Evolutionary conservation across 345 rosid species (phyloP).

Genomic region (Populus euphratica): DNA sequence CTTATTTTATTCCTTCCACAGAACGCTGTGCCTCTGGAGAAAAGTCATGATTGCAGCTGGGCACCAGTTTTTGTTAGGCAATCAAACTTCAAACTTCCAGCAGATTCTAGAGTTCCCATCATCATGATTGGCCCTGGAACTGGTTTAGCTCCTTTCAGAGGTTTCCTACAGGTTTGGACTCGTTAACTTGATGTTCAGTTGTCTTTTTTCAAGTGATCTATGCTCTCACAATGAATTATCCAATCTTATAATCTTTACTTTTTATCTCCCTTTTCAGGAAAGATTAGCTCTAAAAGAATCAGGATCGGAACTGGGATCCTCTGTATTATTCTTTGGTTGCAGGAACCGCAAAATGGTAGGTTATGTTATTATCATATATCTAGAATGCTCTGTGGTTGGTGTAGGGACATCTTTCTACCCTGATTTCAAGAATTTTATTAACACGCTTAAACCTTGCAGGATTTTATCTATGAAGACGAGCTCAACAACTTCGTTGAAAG

Average conservation of each 20-base stretch:
- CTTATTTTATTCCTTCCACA: slow-evolving; percentile 14
- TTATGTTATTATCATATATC: slow-evolving; percentile 6
- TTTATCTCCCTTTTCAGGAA: slow-evolving; percentile 45
- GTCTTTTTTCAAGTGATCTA: neutral
- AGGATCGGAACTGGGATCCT: slow-evolving; percentile 75
- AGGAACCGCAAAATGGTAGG: slow-evolving; percentile 78
- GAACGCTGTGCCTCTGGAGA: slow-evolving; percentile 68
- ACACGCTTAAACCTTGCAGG: slow-evolving; percentile 39
- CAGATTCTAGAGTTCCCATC: slow-evolving; percentile 67
- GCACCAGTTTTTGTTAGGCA: slow-evolving; percentile 86
- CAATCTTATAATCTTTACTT: slow-evolving; percentile 4
- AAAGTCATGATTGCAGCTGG: slow-evolving; percentile 66
- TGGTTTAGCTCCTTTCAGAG: slow-evolving; percentile 98
- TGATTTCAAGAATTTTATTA: neutral
- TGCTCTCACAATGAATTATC: neutral
- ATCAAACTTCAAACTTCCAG: slow-evolving; percentile 89
- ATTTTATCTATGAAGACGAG: slow-evolving; percentile 86
- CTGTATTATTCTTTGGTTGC: slow-evolving; percentile 89
- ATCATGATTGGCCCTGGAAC: slow-evolving; percentile 98
- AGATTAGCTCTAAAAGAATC: slow-evolving; percentile 66
- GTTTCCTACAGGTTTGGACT: slow-evolving; percentile 75
- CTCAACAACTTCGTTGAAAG: slow-evolving; percentile 60
- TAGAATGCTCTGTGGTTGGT: slow-evolving; percentile 1
- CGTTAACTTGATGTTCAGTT: neutral
- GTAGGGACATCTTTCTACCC: neutral